Base-by-base conservation (phyloP, 1,284 basidiomycete species). In the Apiotrichum veenhuisii region DNA sequence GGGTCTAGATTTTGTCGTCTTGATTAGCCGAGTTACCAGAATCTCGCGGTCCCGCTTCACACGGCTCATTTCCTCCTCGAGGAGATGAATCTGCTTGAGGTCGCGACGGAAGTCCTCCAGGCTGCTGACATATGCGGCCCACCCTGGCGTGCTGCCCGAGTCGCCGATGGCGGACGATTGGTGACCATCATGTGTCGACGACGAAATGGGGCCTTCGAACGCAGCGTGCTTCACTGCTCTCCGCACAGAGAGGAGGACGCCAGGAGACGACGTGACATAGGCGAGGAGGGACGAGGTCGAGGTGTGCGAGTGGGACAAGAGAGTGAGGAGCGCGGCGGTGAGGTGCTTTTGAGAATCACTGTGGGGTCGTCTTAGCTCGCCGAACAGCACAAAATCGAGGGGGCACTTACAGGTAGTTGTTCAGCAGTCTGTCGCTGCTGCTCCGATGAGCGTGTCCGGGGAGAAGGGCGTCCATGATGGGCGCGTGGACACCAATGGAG, bases 21-120 rank as follows among this genome's bases (percentile, higher is more conserved):
- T 76, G 67, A 77, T 77, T 50, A 77, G 64, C 10, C 76, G 57
- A 12, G 71, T 70, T 27, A 77, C 74, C 33, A 77, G 66, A 49
- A 77, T 77, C 60, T 77, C 74, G 15, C 74, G 63, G 55, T 77
- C 76, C 33, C 75, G 63, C 63, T 75, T 74, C 41, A 77, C 76
- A 37, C 74, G 64, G 36, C 63, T 68, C 54, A 77, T 61, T 55
- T 77, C 76, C 57, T 77, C 75, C 64, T 77, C 76, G 27, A 77
- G 70, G 15, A 70, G 54, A 58, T 77, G 76, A 40, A 77, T 76
- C 52, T 76, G 69, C 63, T 77, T 77, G 49, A 77, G 65, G 51
- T 77, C 75, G 55, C 73, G 73, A 12, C 76, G 64, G 63, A 77
- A 77, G 36, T 70, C 63, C 40, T 77, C 76, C 22, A 77, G 64